Percentiles rank a stretch among this genome's conserved stretches.
Conservation (phyloP, 2,329 filamentous ascomycete species). For the Colletotrichum tofieldiae region DNA sequence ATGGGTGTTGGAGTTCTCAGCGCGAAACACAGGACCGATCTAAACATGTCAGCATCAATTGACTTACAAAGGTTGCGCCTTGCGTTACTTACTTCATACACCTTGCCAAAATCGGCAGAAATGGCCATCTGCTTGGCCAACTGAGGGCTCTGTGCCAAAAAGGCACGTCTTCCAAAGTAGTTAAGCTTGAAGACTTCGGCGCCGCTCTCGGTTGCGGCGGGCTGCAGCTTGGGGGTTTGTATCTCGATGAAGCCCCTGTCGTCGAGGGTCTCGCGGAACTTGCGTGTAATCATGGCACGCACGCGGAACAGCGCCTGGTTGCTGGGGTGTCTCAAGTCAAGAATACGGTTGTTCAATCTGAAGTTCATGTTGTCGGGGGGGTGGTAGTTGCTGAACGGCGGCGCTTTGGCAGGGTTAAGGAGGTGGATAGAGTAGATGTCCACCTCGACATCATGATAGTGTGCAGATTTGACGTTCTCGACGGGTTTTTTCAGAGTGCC, state of each 20-base stretch:
- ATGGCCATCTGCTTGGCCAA: constrained; percentile 95
- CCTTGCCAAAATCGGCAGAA: constrained; percentile 88
- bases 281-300: constrained; percentile 83
- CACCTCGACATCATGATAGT: constrained; percentile 83
- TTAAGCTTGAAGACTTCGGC: constrained; percentile 93
- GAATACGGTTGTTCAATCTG: constrained; percentile 68
- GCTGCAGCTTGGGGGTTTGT: constrained; percentile 92
- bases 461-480: constrained; percentile 82
- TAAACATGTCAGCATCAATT: constrained; percentile 31
- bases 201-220: constrained; percentile 90
- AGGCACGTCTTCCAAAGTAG: constrained; percentile 90
- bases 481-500: constrained; percentile 82
- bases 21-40: constrained; percentile 90
- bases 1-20: constrained; percentile 96
- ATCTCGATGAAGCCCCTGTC: constrained; percentile 89
- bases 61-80: neutral
- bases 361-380: constrained; percentile 51
- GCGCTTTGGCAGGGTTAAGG: constrained; percentile 65
- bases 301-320: constrained; percentile 92
- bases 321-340: constrained; percentile 88
- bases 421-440: constrained; percentile 72
- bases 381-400: constrained; percentile 66
- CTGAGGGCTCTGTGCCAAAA: constrained; percentile 92
- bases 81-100: constrained; percentile 76
- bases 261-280: constrained; percentile 85